These are phyloP conservation scores for Allodekkera sacchari DNA, from an alignment of 805 yeast genomes.

Conservation along the genomic window DNA sequence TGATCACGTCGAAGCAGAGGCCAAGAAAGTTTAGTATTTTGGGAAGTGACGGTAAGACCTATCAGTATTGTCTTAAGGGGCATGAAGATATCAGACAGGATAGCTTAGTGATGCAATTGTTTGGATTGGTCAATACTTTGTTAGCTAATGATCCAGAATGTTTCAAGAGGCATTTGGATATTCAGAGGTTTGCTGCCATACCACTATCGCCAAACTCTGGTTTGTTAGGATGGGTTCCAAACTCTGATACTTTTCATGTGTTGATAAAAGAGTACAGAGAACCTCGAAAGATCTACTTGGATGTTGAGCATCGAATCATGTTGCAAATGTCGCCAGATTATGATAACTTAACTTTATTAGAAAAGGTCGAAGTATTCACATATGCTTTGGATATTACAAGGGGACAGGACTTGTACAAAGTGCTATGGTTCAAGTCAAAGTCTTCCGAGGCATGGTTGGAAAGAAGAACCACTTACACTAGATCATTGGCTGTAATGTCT, in stretches of 20 bases:
- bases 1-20: conserved; percentile 91
- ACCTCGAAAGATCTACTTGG: conserved; percentile 77
- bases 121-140: conserved; percentile 89
- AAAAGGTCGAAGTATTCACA: conserved; percentile 94
- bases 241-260: conserved; percentile 93
- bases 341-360: conserved; percentile 78
- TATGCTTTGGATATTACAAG: conserved; percentile 91
- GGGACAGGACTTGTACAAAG: conserved; percentile 93
- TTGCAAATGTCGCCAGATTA: conserved; percentile 97
- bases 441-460: conserved; percentile 98
- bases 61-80: conserved; percentile 78
- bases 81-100: conserved; percentile 98
- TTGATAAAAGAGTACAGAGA: conserved; percentile 89
- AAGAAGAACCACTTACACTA: conserved; percentile 89
- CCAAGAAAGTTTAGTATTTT: conserved; percentile 75
- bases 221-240: conserved; percentile 92
- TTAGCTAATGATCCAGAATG: conserved; percentile 89
- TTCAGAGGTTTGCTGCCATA: conserved; percentile 86
- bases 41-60: conserved; percentile 90
- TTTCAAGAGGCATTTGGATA: conserved; percentile 89
- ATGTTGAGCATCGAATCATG: conserved; percentile 94
- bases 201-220: conserved; percentile 98
- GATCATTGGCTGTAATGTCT: conserved; percentile 96
- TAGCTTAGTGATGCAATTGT: conserved; percentile 93
- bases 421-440: conserved; percentile 91